Conservation (phyloP, 306 rosid species). For the Morella rubra region DNA sequence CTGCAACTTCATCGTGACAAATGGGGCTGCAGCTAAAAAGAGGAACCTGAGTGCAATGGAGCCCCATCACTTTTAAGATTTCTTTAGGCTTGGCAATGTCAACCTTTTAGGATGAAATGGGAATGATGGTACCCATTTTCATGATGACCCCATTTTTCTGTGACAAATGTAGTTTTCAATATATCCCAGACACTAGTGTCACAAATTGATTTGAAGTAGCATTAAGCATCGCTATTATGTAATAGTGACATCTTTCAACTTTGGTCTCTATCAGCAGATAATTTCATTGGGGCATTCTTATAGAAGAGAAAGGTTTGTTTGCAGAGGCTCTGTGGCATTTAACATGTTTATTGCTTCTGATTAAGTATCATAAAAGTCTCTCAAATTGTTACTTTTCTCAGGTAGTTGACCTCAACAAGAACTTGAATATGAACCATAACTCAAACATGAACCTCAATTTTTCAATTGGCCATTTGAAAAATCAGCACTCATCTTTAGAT, state of each 20-base stretch:
- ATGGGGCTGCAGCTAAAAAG: not conserved
- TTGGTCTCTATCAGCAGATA: not conserved
- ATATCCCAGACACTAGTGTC: not conserved
- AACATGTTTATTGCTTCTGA: not conserved
- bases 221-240: not conserved
- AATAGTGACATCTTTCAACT: not conserved
- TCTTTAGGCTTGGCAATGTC: not conserved
- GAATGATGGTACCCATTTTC: not conserved
- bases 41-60: too few species aligned
- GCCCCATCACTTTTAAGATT: not conserved
- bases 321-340: not conserved
- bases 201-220: not conserved
- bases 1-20: not conserved
- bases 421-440: not conserved
- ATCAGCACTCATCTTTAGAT: not conserved
- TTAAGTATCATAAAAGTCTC: not conserved
- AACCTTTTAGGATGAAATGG: not conserved
- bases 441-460: not conserved
- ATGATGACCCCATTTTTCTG: not conserved
- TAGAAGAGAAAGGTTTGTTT: not conserved
- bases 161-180: not conserved
- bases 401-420: not conserved
- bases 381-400: not conserved
- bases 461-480: not conserved
- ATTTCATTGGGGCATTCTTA: not conserved